A percentile compares a stretch with the other conserved stretches of the same genome.
These are phyloP conservation scores for Tirmania nivea DNA, from an alignment of 495 filamentous ascomycete genomes.

Conservation along the genomic window DNA sequence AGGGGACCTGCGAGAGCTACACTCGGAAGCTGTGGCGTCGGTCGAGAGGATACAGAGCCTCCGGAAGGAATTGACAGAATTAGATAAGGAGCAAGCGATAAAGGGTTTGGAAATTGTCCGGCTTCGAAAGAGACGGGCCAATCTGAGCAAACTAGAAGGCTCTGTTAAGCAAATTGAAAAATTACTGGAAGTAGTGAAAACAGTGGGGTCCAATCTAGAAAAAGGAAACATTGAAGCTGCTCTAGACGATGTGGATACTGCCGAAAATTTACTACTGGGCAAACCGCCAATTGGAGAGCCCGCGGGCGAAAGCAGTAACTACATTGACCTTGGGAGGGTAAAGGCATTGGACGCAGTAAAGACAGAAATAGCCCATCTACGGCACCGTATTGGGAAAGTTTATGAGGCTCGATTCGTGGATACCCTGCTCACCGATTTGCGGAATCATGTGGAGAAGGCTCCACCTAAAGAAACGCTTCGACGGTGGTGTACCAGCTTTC, in stretches of 20 bases:
- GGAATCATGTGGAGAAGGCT: slow-evolving; percentile 37
- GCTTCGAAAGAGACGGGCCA: slow-evolving; percentile 59
- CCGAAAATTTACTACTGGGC: slow-evolving; percentile 62
- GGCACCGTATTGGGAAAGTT: slow-evolving; percentile 59
- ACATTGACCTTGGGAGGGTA: slow-evolving; percentile 52
- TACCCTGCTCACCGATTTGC: slow-evolving; percentile 55
- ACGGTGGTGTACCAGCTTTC: slow-evolving; percentile 46
- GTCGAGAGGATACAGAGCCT: slow-evolving; percentile 67
- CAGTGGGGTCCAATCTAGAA: slow-evolving; percentile 64
- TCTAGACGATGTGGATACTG: slow-evolving; percentile 46
- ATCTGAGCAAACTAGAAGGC: slow-evolving; percentile 59
- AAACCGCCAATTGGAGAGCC: slow-evolving; percentile 24
- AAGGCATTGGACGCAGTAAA: slow-evolving; percentile 63
- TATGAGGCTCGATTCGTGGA: slow-evolving; percentile 68
- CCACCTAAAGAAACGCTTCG: slow-evolving; percentile 50
- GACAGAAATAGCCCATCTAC: slow-evolving; percentile 49
- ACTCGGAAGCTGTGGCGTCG: slow-evolving; percentile 78
- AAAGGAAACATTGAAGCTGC: slow-evolving; percentile 59
- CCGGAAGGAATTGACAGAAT: slow-evolving; percentile 49
- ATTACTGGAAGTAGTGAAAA: slow-evolving; percentile 51
- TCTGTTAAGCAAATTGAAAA: slow-evolving; percentile 63
- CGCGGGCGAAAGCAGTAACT: slow-evolving; percentile 6
- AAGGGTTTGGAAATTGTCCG: slow-evolving; percentile 72
- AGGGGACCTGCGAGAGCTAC: slow-evolving; percentile 71
- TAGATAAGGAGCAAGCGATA: slow-evolving; percentile 74